Conservation (phyloP, 176 grass and related monocot genomes). For the Cenchrus fungigraminus region DNA sequence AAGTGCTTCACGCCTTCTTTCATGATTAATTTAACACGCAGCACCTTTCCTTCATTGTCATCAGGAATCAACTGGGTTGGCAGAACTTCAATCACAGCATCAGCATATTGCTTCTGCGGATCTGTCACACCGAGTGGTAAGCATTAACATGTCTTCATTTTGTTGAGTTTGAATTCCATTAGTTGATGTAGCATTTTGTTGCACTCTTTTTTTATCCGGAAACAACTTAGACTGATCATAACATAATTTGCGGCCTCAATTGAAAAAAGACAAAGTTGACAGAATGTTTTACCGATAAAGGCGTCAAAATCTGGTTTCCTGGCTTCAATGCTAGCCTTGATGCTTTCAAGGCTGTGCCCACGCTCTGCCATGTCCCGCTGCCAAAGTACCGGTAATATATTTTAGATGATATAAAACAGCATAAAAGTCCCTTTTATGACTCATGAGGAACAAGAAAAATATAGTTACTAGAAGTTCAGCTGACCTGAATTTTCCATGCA, state of each 20-base stretch:
- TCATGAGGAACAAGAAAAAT: constrained; percentile 28
- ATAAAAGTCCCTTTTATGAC: neutral
- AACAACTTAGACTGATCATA: neutral
- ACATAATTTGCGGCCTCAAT: neutral
- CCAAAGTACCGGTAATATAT: neutral
- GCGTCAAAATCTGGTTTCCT: constrained; percentile 94
- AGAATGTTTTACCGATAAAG: constrained; percentile 68
- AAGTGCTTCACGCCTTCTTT: constrained; percentile 81
- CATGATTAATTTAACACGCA: constrained; percentile 81
- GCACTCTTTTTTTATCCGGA: neutral
- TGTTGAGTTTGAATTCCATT: constrained; percentile 16
- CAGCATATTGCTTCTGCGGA: constrained; percentile 86
- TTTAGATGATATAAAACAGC: neutral
- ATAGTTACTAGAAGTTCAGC: constrained; percentile 3
- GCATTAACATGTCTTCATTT: constrained; percentile 7
- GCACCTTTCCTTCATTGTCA: constrained; percentile 84
- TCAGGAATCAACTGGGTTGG: constrained; percentile 85
- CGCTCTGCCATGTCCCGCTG: constrained; percentile 96
- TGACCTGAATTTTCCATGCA: constrained; percentile 98
- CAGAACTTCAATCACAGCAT: constrained; percentile 89
- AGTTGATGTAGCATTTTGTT: constrained; percentile 19
- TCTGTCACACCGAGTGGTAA: constrained; percentile 56
- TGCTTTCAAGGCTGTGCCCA: constrained; percentile 95
- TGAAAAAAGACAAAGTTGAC: neutral
- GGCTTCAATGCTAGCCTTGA: constrained; percentile 82